Evolutionary conservation across 2,329 filamentous ascomycete genomes (phyloP).

Genomic region (Lachnellula suecica): DNA sequence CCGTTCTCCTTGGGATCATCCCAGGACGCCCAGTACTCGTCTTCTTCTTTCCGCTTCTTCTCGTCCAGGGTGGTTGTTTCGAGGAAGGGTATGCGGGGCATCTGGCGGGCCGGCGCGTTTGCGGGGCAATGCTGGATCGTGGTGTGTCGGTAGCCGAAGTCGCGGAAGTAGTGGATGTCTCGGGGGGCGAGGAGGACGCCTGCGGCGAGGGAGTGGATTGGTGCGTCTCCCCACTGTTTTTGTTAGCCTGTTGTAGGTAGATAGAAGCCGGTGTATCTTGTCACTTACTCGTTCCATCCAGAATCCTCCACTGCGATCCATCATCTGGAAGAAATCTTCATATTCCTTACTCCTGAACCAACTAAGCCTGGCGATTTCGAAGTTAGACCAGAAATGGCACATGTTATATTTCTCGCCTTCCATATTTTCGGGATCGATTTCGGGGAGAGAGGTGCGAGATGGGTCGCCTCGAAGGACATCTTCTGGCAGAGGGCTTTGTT

Average conservation of each 20-base stretch:
- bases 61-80: constrained; percentile 80
- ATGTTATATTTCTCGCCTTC: constrained; percentile 99
- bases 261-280: constrained; percentile 4
- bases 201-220: constrained; percentile 95
- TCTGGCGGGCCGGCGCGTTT: constrained; percentile 86
- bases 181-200: constrained; percentile 77
- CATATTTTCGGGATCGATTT: constrained; percentile 91
- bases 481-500: constrained; percentile 69
- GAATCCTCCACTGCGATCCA: constrained; percentile 96
- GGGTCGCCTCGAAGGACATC: constrained; percentile 79
- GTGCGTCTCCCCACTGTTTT: constrained; percentile 90
- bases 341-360: constrained; percentile 98
- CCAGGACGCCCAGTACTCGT: constrained; percentile 90
- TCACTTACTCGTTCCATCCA: constrained; percentile 92
- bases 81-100: constrained; percentile 76
- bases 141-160: constrained; percentile 96
- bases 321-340: constrained; percentile 97
- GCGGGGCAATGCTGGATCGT: constrained; percentile 98
- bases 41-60: constrained; percentile 84
- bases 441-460: constrained; percentile 66
- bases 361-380: constrained; percentile 91
- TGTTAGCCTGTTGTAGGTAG: constrained; percentile 22
- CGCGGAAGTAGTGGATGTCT: constrained; percentile 98
- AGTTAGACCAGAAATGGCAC: constrained; percentile 99
- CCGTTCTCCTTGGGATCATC: constrained; percentile 92